Evolutionary conservation across 2,329 filamentous ascomycete genomes (phyloP).

Genomic region (Ophiostoma sp.): DNA sequence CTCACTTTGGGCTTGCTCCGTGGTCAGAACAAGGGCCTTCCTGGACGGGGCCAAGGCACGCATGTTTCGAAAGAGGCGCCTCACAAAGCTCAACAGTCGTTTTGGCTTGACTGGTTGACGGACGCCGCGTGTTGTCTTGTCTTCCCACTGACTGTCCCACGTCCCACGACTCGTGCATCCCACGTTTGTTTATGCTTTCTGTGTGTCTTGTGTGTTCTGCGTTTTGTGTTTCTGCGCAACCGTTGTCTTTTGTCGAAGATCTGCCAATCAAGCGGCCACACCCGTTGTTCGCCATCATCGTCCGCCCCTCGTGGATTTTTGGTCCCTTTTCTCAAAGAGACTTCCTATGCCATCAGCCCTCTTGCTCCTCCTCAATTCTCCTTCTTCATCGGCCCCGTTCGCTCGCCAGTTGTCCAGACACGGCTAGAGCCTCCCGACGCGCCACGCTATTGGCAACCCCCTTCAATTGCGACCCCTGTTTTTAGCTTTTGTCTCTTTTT

Average conservation of each 20-base stretch:
- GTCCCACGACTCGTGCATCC: not conserved
- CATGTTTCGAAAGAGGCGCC: conserved; percentile 7
- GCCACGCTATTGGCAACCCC: conserved; percentile 15
- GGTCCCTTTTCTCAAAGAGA: not conserved
- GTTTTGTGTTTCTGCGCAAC: not conserved
- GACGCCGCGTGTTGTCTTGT: not conserved
- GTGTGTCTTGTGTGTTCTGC: not conserved
- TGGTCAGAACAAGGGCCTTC: not conserved
- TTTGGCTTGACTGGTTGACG: not conserved
- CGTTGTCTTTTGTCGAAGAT: not conserved
- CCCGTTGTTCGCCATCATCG: not conserved
- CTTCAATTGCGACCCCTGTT: conserved; percentile 8
- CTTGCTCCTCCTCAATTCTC: not conserved
- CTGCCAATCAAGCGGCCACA: not conserved
- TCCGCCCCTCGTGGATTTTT: not conserved
- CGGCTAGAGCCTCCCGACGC: conserved; percentile 15
- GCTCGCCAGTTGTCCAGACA: not conserved
- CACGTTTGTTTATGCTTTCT: not conserved
- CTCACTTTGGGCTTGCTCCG: conserved; percentile 1
- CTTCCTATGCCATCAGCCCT: not conserved
- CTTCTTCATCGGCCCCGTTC: not conserved
- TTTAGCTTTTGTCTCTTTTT: not conserved
- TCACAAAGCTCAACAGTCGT: not conserved
- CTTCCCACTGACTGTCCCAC: not conserved
- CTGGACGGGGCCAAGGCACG: not conserved